Base-by-base conservation (phyloP, 2,329 filamentous ascomycete genomes). In the Parastagonospora nodorum region DNA sequence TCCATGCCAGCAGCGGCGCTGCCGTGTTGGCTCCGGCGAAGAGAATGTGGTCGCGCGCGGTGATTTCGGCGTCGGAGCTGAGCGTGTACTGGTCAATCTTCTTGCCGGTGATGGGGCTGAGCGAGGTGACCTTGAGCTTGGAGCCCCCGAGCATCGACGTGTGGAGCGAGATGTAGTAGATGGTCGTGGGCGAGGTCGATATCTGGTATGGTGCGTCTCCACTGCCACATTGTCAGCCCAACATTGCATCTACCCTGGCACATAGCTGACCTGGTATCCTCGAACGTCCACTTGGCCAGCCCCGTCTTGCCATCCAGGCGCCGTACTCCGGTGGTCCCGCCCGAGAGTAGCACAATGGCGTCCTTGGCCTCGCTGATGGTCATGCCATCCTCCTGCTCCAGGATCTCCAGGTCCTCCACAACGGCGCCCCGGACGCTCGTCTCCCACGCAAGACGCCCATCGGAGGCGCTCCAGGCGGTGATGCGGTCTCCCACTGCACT, bases 401-500 rank as follows among this genome's bases (percentile, higher is more conserved):
- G 79, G 31, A 93, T 84, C 77, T 94, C 92, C 48, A 96, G 74
- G 70, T 90, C 89, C 67, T 82, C 83, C 14, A 88, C 79, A 15
- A 82, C 63, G 14, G 66, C 74, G 38, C 74, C 88, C 6, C 73
- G 69, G 50, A 90, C 85, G 41, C 80, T 77, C 36, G 81, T 80
- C 50, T 85, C 84, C 91, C 94, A 99, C 32, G 85, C 80, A 57
- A 89, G 83, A 64, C 88, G 86, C 27, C 94, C 94, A 63, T 88
- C 89, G 42, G 88, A 79, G 31, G 91, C 90, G 75, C 90, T 88
- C 92, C 92, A 97, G 11, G 88, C 84, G 46, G 88, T 84, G 27
- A 97, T 85, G 42, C 83, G 82, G 55, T 80, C 79, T 12, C 88
- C 90, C 32, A 86, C 76, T 1, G 88, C 92, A 60, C 88, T 88